Conservation (phyloP, 139 green algal genomes). For the Eudorina sp. region DNA sequence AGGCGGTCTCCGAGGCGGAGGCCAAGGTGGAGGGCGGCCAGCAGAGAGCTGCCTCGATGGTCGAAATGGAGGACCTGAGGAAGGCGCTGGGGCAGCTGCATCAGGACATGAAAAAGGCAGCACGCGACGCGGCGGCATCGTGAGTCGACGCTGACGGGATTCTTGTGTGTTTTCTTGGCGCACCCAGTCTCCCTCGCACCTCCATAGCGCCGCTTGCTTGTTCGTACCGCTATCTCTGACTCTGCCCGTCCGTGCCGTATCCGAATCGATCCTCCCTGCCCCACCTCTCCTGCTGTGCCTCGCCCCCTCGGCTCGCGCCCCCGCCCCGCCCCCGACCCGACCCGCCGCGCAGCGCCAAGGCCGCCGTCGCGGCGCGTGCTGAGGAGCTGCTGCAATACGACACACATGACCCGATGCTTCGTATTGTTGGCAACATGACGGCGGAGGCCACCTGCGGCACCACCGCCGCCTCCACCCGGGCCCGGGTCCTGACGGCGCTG, state of each 20-base stretch:
- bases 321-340: too few species aligned
- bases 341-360: constrained; percentile 2
- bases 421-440: constrained; percentile 13
- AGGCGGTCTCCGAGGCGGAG: neutral
- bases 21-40: neutral
- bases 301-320: too few species aligned
- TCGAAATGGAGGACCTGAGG: neutral
- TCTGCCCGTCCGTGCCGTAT: too few species aligned
- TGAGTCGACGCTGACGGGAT: neutral
- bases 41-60: neutral
- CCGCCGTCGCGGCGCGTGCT: neutral
- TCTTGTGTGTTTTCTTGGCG: too few species aligned
- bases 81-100: neutral
- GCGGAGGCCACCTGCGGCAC: neutral
- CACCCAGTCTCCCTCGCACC: neutral
- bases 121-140: neutral
- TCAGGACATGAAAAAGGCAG: neutral
- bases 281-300: too few species aligned
- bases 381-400: constrained; percentile 3
- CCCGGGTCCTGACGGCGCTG: constrained; percentile 13
- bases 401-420: constrained; percentile 27
- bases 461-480: neutral
- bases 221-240: too few species aligned
- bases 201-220: too few species aligned
- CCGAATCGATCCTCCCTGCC: too few species aligned